Percentiles rank a stretch among this genome's conserved stretches.
phyloP scores from a whole-genome alignment of 116 monocot genomes.

The Phalaenopsis hybrid region DNA sequence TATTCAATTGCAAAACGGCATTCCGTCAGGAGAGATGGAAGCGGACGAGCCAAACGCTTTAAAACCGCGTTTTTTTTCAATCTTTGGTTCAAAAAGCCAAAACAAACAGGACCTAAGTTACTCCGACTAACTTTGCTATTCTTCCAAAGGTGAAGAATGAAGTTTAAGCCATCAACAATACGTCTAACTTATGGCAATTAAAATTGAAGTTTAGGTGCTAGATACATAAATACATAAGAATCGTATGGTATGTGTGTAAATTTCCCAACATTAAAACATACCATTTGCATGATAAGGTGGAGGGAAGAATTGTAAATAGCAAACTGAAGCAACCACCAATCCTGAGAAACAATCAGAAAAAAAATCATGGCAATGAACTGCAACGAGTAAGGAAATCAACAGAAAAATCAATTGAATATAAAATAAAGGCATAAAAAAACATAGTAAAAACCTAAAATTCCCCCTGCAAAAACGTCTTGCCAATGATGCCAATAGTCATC shows the following conservation, averaged over 20 bases:
- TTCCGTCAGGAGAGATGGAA: too few relatives aligned
- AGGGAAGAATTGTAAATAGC: conserved; percentile 80
- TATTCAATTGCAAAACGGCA: too few relatives aligned
- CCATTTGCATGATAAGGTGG: conserved; percentile 45
- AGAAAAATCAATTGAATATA: background rate
- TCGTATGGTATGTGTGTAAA: too few relatives aligned
- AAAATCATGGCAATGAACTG: too few relatives aligned
- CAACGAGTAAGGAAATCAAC: background rate
- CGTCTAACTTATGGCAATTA: background rate
- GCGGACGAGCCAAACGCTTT: too few relatives aligned
- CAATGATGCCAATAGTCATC: conserved; percentile 72
- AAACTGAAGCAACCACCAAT: conserved; percentile 42
- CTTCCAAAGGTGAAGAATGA: background rate
- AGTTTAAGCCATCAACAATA: background rate
- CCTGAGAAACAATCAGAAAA: conserved; percentile 26
- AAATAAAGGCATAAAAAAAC: background rate
- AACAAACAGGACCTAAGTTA: background rate
- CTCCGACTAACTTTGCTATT: background rate
- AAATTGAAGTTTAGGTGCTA: too few relatives aligned
- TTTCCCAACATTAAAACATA: conserved; percentile 11
- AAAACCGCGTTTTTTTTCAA: too few relatives aligned
- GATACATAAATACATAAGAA: too few relatives aligned
- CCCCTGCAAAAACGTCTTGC: conserved; percentile 70
- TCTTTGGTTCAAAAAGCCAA: too few relatives aligned
- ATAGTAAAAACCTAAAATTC: conserved; percentile 36